These are phyloP conservation scores for Stephania yunnanensis DNA, from an alignment of 164 flowering plant genomes.

Conservation along the genomic window DNA sequence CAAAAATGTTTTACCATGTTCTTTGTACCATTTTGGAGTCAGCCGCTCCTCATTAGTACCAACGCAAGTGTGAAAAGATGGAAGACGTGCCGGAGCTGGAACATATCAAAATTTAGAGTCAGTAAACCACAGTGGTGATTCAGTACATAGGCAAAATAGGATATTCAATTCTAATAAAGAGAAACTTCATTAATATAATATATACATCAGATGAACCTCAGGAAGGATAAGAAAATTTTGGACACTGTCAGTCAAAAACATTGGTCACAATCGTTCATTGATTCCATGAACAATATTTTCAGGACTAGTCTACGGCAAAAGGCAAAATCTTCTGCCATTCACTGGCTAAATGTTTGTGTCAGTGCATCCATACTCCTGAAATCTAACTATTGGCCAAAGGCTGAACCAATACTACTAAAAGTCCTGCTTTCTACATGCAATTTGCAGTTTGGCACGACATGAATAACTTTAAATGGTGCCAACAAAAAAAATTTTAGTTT, in stretches of 20 bases:
- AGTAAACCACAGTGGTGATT: background rate
- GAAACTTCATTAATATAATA: background rate
- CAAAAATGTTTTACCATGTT: slow-evolving; percentile 53
- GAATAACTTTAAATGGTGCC: background rate
- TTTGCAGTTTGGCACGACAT: too few species aligned
- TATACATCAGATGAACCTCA: background rate
- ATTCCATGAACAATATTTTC: background rate
- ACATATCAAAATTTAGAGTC: background rate
- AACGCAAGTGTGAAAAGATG: slow-evolving; percentile 92
- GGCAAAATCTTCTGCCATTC: background rate
- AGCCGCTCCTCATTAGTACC: slow-evolving; percentile 81
- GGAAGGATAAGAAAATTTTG: background rate
- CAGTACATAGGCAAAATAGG: background rate
- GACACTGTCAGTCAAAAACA: too few species aligned
- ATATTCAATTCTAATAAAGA: background rate
- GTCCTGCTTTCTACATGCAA: background rate
- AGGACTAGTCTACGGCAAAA: background rate
- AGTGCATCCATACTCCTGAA: background rate
- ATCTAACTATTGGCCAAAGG: too few species aligned
- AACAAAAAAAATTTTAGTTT: background rate
- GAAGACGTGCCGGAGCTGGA: slow-evolving; percentile 88
- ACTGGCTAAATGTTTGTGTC: background rate
- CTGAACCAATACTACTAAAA: background rate
- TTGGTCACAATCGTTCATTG: too few species aligned
- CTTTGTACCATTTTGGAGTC: slow-evolving; percentile 90